These are phyloP conservation scores for Plasmodium malariae DNA, from an alignment of 169 alveolate genomes.

Conservation along the genomic window DNA sequence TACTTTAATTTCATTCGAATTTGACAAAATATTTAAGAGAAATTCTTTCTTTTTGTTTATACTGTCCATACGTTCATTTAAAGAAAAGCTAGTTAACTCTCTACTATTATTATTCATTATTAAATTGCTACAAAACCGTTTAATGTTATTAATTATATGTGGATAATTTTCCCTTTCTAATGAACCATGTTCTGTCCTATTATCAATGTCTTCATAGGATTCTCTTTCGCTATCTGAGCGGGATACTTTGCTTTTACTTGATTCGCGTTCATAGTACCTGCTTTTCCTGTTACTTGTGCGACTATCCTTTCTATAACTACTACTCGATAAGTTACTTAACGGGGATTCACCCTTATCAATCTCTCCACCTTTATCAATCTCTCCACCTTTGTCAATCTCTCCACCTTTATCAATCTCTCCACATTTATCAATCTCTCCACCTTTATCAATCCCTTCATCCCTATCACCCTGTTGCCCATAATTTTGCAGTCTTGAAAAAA, in stretches of 20 bases:
- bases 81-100: neutral
- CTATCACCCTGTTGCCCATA: neutral
- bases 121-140: slow-evolving; percentile 7
- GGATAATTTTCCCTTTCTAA: neutral
- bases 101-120: neutral
- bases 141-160: slow-evolving; percentile 8
- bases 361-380: neutral
- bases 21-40: slow-evolving; percentile 31
- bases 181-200: neutral
- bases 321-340: too few species aligned
- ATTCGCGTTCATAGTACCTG: neutral
- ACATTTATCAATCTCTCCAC: neutral
- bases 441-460: neutral
- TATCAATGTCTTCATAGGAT: neutral
- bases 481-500: neutral
- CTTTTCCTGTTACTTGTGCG: neutral
- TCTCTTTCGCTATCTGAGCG: neutral
- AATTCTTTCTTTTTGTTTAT: slow-evolving; percentile 46
- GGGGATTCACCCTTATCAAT: neutral
- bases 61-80: neutral
- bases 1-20: slow-evolving; percentile 21
- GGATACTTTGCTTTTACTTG: too few species aligned
- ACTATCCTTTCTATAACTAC: neutral
- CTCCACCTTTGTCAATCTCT: neutral
- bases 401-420: neutral